Base-by-base conservation (phyloP, 768 basidiomycete species). In the Hydnomerulius pinastri region DNA sequence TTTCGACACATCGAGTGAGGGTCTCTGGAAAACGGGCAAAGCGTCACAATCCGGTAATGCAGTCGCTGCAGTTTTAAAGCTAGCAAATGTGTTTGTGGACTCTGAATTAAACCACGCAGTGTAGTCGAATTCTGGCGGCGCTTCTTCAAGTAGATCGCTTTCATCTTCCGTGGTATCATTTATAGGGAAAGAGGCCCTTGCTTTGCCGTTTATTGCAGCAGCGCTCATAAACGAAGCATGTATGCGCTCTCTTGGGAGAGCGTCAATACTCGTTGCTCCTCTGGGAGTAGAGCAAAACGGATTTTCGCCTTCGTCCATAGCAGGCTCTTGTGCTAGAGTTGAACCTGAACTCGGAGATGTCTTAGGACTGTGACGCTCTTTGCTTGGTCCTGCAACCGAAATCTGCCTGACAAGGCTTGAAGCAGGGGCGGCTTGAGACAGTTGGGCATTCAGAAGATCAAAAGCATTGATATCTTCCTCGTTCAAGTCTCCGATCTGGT, bases 391-490 rank as follows among this genome's bases (percentile, higher is more conserved):
- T 18, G 12, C 27, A n/a, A n/a, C n/a, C 29, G 8, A 17, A 4
- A 7, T 13, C 5, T 21, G 4, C 42, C 10, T 46, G 18, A 7
- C 11, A 30, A 15, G 15, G 3, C 27, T 9, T n/a, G 51, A 13
- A 29, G 18, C 17, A n/a, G 38, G 36, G 24, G 8, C 43, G 6
- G 17, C 43, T 39, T 80, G 79, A 5, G 79, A 76, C 1, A 80
- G 66, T 39, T 59, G 66, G 5, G 71, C 68, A 24, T 84, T 78
- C 10, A 83, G 62, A 30, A 70, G 71, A 60, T 85, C 82, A 38
- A 82, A 76, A 4, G 78, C 82, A 29, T 70, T 68, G 10, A 86
- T 62, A 47, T 85, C 78, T 28, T 81, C 77, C 51, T 80, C 76
- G 43, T 77, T 86, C 46, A 82, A 62, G 18, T 77, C 77, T 6